phyloP scores from a whole-genome alignment of 129 eudicot species.

The Artemisia annua region DNA sequence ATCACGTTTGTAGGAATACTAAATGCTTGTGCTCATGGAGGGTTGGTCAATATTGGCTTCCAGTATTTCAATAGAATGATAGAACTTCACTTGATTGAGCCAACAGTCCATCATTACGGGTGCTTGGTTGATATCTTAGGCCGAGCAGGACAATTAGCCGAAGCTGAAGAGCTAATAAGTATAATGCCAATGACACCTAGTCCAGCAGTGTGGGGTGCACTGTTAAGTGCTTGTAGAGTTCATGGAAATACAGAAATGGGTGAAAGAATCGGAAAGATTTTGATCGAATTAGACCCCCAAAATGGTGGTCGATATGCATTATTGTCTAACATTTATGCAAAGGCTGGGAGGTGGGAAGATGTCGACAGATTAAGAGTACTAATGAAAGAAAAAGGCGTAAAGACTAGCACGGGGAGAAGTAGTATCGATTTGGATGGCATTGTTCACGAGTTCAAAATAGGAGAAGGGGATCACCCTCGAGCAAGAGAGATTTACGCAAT shows the following conservation, averaged over 20 bases:
- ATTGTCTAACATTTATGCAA: slow-evolving; percentile 64
- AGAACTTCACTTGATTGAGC: slow-evolving; percentile 36
- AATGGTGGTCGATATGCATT: slow-evolving; percentile 57
- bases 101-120: slow-evolving; percentile 56
- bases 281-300: slow-evolving; percentile 56
- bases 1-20: slow-evolving; percentile 53
- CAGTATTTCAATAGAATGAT: slow-evolving; percentile 44
- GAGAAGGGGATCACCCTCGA: slow-evolving; percentile 53
- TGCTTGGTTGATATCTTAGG: slow-evolving; percentile 62
- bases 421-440: slow-evolving; percentile 44
- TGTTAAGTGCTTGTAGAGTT: slow-evolving; percentile 56
- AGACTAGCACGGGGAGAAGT: slow-evolving; percentile 50
- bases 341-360: slow-evolving; percentile 61
- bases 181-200: slow-evolving; percentile 57
- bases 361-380: slow-evolving; percentile 38
- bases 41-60: slow-evolving; percentile 52
- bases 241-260: slow-evolving; percentile 50
- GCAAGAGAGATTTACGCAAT: slow-evolving; percentile 36
- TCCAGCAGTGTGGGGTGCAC: slow-evolving; percentile 61
- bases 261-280: slow-evolving; percentile 45
- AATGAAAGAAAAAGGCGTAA: slow-evolving; percentile 56
- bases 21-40: slow-evolving; percentile 71
- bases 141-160: slow-evolving; percentile 45
- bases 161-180: slow-evolving; percentile 50
- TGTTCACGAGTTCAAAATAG: slow-evolving; percentile 59